Conservation (phyloP, 129 eudicot genomes). For the Tagetes patula region DNA sequence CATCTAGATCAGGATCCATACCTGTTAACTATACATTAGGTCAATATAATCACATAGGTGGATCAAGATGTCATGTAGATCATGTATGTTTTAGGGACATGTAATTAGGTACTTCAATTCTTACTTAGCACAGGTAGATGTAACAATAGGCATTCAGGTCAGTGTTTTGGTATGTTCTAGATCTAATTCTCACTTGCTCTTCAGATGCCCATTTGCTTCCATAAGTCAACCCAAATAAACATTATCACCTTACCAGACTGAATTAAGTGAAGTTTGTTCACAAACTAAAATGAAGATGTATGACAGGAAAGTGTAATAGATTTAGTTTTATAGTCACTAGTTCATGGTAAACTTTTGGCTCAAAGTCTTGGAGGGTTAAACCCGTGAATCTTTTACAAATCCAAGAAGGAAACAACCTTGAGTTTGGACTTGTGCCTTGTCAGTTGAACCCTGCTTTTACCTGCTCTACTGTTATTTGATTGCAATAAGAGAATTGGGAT, state of each 20-base stretch:
- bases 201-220: neutral
- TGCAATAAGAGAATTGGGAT: constrained; percentile 50
- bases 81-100: constrained; percentile 51
- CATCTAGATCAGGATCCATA: neutral
- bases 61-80: neutral
- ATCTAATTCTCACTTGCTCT: constrained; percentile 1
- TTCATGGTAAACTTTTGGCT: constrained; percentile 72
- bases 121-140: constrained; percentile 50
- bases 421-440: constrained; percentile 58
- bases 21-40: neutral
- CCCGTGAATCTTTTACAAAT: constrained; percentile 71
- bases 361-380: constrained; percentile 71
- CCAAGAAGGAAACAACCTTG: constrained; percentile 53
- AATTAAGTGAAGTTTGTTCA: constrained; percentile 46
- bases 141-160: constrained; percentile 63
- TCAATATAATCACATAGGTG: neutral
- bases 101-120: constrained; percentile 56
- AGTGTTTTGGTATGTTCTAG: constrained; percentile 40
- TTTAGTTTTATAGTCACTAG: constrained; percentile 58
- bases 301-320: constrained; percentile 63
- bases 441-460: constrained; percentile 70
- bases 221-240: constrained; percentile 27
- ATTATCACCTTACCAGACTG: constrained; percentile 35
- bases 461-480: constrained; percentile 65
- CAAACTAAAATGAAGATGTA: constrained; percentile 53